Conservation (phyloP, 345 rosid species). For the Eucalyptus pauciflora region DNA sequence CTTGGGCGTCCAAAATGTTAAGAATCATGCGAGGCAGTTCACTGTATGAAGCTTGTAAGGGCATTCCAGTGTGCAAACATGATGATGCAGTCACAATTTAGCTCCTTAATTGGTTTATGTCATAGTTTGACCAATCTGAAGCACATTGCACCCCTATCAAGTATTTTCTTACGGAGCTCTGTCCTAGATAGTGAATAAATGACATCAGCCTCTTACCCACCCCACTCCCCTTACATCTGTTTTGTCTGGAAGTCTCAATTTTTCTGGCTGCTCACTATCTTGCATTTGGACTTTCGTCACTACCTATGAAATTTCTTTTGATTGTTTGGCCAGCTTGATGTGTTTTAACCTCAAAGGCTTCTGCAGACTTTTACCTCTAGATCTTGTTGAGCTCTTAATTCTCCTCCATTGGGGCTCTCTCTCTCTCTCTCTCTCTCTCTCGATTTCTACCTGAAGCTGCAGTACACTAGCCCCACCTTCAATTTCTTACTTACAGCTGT, state of each 20-base stretch:
- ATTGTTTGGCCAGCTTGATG: neutral
- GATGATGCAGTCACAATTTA: neutral
- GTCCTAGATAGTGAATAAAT: neutral
- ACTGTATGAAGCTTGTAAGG: neutral
- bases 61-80: neutral
- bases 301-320: neutral
- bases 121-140: neutral
- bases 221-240: neutral
- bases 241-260: neutral
- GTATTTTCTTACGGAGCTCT: neutral
- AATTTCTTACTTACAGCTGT: neutral
- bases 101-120: neutral
- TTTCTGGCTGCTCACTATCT: neutral
- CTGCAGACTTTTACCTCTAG: neutral
- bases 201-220: neutral
- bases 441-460: neutral
- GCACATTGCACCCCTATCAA: neutral
- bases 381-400: neutral
- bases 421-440: neutral
- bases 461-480: neutral
- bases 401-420: neutral
- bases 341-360: neutral
- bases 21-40: neutral
- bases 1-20: neutral
- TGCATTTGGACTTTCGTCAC: neutral